A percentile compares a stretch with the other conserved stretches of the same genome.
These are phyloP conservation scores for Arthrobotrys musiformis DNA, from an alignment of 2,329 filamentous ascomycete species.

Conservation along the genomic window DNA sequence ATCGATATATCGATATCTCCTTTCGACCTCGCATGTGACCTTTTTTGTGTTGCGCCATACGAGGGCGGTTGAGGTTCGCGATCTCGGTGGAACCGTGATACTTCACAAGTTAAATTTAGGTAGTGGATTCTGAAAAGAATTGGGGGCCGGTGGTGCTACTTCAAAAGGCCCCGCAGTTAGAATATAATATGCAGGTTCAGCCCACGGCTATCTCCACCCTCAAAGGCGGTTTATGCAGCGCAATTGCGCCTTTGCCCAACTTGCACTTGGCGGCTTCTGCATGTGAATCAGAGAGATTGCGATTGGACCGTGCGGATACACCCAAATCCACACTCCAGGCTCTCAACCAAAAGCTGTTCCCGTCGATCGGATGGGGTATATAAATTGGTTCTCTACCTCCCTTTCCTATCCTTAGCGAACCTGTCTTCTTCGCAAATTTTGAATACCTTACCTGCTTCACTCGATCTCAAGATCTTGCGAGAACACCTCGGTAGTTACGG, in stretches of 20 bases:
- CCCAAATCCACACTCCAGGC: background rate
- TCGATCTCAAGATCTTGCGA: background rate
- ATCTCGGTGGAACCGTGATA: background rate
- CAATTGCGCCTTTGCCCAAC: background rate
- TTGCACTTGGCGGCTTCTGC: slow-evolving; percentile 19
- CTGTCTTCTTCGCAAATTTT: background rate
- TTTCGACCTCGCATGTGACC: background rate
- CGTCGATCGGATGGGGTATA: background rate
- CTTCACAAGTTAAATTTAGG: background rate
- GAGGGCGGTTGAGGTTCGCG: background rate
- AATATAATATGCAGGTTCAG: slow-evolving; percentile 19
- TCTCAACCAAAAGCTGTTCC: background rate
- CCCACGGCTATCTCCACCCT: slow-evolving; percentile 9
- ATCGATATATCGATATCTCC: background rate
- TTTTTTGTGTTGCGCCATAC: background rate
- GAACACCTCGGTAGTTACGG: slow-evolving; percentile 1
- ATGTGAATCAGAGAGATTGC: slow-evolving; percentile 30
- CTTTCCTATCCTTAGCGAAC: background rate
- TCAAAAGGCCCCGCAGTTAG: slow-evolving; percentile 9
- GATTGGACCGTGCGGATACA: background rate
- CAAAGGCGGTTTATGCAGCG: background rate
- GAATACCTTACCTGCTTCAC: background rate
- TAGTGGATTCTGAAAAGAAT: no score
- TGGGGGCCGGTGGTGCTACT: background rate
- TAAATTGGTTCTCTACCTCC: background rate